Evolutionary conservation across 306 rosid species (phyloP).

Genomic region (Castanea mollissima): DNA sequence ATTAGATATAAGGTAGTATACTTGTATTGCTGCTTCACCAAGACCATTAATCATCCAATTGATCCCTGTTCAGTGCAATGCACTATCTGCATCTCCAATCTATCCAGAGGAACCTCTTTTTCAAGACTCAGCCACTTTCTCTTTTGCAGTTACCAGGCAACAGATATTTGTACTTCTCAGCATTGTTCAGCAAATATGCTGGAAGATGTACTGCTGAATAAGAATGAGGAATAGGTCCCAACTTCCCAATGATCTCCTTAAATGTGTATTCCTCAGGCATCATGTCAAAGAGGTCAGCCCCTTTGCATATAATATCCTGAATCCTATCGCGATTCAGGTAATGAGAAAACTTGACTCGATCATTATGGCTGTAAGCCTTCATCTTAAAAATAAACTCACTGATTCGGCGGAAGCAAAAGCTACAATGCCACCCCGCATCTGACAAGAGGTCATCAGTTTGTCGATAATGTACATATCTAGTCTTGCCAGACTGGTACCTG

Average conservation of each 20-base stretch:
- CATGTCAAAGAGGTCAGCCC: constrained; percentile 79
- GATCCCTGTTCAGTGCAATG: constrained; percentile 13
- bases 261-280: constrained; percentile 84
- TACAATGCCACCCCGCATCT: constrained; percentile 88
- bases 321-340: constrained; percentile 61
- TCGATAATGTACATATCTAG: constrained; percentile 69
- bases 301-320: constrained; percentile 73
- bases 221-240: constrained; percentile 83
- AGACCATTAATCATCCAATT: constrained; percentile 28
- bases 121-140: constrained; percentile 61
- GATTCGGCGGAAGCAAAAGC: constrained; percentile 77
- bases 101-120: constrained; percentile 6
- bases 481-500: constrained; percentile 52
- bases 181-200: constrained; percentile 58
- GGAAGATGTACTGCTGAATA: constrained; percentile 85
- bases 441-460: constrained; percentile 56
- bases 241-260: constrained; percentile 76
- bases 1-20: constrained; percentile 18
- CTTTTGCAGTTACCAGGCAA: constrained; percentile 81
- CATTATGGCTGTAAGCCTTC: constrained; percentile 84
- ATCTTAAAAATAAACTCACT: constrained; percentile 74
- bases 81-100: constrained; percentile 19
- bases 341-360: constrained; percentile 70
- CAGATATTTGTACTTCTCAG: constrained; percentile 57
- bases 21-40: constrained; percentile 19